phyloP scores from a whole-genome alignment of 2,329 filamentous ascomycete species.

The Exophiala calicioides region DNA sequence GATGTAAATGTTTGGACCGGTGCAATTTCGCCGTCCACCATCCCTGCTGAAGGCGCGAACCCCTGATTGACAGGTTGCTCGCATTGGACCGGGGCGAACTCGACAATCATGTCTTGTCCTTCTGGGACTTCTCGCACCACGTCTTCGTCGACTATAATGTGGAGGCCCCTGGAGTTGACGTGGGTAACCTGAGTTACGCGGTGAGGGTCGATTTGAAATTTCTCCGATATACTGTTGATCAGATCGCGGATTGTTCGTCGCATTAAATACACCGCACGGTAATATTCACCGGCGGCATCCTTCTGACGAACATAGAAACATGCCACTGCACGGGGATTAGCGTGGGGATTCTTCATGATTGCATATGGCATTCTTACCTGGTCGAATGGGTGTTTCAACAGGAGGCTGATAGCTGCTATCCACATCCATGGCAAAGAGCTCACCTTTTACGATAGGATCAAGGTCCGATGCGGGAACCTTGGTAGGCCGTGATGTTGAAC shows the following conservation, averaged over 20 bases:
- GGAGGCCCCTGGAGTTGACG: conserved; percentile 71
- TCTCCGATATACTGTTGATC: conserved; percentile 69
- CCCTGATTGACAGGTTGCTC: conserved; percentile 30
- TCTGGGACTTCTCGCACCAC: conserved; percentile 80
- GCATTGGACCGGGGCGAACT: conserved; percentile 64
- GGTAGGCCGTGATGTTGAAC: conserved; percentile 13
- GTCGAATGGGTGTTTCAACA: conserved; percentile 67
- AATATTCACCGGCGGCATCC: conserved; percentile 59
- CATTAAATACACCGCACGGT: conserved; percentile 83
- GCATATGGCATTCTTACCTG: conserved; percentile 49
- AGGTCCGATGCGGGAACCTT: conserved; percentile 28
- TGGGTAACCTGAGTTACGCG: conserved; percentile 71
- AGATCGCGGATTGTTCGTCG: conserved; percentile 76
- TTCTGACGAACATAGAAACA: conserved; percentile 77
- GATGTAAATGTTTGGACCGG: conserved; percentile 21
- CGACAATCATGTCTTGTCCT: conserved; percentile 82
- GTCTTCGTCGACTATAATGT: conserved; percentile 88
- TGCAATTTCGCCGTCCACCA: conserved; percentile 28
- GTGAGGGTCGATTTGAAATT: conserved; percentile 76
- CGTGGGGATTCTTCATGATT: conserved; percentile 5
- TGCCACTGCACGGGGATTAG: conserved; percentile 61
- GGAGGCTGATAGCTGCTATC: conserved; percentile 82
- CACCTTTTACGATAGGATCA: conserved; percentile 11
- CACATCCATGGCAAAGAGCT: conserved; percentile 64
- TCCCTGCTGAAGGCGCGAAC: conserved; percentile 16